A percentile compares a stretch with the other conserved stretches of the same genome.
Conservation (phyloP, 352 stramenopile genomes). For the Globisporangium recalcitrans region DNA sequence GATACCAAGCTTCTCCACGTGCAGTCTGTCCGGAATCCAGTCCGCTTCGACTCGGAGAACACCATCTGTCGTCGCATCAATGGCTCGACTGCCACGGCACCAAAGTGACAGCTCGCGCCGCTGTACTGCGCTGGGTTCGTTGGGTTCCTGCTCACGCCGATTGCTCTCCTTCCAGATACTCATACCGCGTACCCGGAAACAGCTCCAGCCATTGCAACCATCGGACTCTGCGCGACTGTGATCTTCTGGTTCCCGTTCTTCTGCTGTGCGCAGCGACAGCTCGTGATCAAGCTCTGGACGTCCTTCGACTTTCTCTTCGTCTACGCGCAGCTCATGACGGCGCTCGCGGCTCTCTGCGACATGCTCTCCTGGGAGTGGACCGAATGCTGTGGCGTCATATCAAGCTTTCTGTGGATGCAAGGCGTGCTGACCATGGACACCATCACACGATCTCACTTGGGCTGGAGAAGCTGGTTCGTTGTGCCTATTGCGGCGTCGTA, state of each 20-base stretch:
- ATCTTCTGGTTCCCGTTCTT: constrained; percentile 1
- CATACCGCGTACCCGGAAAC: too few species aligned
- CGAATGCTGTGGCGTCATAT: not conserved
- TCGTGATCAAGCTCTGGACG: constrained; percentile 15
- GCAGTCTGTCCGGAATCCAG: not conserved
- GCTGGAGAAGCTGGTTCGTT: constrained; percentile 3
- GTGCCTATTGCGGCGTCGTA: constrained; percentile 2
- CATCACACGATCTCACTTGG: constrained; percentile 11
- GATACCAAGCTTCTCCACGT: not conserved
- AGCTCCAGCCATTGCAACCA: too few species aligned
- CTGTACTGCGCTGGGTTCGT: not conserved
- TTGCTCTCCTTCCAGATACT: too few species aligned
- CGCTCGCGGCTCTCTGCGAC: constrained; percentile 7
- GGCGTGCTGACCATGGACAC: constrained; percentile 21
- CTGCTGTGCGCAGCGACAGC: constrained; percentile 13
- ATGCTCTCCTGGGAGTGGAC: constrained; percentile 15
- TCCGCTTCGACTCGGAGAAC: not conserved
- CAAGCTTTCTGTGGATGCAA: constrained; percentile 20
- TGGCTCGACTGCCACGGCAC: not conserved
- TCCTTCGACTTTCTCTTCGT: constrained; percentile 29
- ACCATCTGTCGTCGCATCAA: not conserved
- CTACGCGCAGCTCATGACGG: constrained; percentile 15
- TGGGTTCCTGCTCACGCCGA: not conserved
- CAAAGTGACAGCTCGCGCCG: not conserved
- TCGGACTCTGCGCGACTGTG: not conserved